Evolutionary conservation across 257 asterid genomes (phyloP).

Genomic region (Forsythia viridissima): DNA sequence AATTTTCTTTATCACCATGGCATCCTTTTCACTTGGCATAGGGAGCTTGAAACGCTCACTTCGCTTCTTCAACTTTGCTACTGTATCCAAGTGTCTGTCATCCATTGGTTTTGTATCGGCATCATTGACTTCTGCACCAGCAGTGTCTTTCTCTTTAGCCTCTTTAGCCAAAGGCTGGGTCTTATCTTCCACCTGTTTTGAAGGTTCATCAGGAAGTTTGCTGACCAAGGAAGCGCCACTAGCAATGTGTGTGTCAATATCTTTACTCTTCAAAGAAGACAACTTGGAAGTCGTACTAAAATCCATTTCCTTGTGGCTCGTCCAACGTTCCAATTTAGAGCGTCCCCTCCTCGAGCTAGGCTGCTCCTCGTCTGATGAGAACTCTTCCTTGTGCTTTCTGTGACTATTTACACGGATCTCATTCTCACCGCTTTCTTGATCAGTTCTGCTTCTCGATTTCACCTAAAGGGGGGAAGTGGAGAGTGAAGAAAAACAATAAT

Average conservation of each 20-base stretch:
- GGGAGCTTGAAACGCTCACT: constrained; percentile 96
- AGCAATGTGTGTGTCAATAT: constrained; percentile 28
- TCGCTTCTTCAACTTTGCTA: constrained; percentile 85
- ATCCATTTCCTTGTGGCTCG: constrained; percentile 85
- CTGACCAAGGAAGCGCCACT: constrained; percentile 31
- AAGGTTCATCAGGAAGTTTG: constrained; percentile 44
- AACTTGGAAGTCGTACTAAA: constrained; percentile 40
- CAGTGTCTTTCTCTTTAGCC: constrained; percentile 43
- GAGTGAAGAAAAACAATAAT: constrained; percentile 14
- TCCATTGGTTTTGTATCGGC: constrained; percentile 45
- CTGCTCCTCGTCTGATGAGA: constrained; percentile 67
- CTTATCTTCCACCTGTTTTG: constrained; percentile 43
- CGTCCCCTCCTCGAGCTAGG: constrained; percentile 66
- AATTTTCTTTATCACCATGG: constrained; percentile 43
- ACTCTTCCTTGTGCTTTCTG: constrained; percentile 55
- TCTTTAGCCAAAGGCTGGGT: constrained; percentile 42
- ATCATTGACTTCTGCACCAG: constrained; percentile 37
- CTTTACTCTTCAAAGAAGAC: constrained; percentile 54
- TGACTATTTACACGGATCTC: constrained; percentile 43
- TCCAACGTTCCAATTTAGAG: constrained; percentile 89
- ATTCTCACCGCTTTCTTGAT: constrained; percentile 44
- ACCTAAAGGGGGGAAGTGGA: constrained; percentile 43
- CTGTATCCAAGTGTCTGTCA: constrained; percentile 87
- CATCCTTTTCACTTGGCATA: constrained; percentile 86
- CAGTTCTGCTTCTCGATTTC: constrained; percentile 51